Evolutionary conservation across 139 green algal species (phyloP).

Genomic region (Picochlorum costavermella): DNA sequence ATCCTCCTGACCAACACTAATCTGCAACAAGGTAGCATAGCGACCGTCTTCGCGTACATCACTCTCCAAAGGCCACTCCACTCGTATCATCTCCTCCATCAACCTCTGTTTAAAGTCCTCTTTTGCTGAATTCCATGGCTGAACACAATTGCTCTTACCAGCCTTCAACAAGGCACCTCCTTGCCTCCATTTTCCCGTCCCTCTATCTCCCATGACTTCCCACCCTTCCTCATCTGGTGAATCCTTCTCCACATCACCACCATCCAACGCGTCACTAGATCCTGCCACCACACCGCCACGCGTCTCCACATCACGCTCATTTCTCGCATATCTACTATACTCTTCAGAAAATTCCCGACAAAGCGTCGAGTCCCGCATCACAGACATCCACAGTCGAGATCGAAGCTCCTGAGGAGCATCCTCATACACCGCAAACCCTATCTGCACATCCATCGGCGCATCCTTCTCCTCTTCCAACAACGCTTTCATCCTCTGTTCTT

Average conservation of each 20-base stretch:
- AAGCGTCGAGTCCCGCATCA: slow-evolving; percentile 37
- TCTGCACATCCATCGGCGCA: slow-evolving; percentile 46
- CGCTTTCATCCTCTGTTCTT: slow-evolving; percentile 34
- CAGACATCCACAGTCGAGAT: slow-evolving; percentile 65
- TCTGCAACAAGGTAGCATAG: slow-evolving; percentile 65
- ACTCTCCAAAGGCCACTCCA: slow-evolving; percentile 49
- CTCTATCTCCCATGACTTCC: slow-evolving; percentile 19
- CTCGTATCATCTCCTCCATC: slow-evolving; percentile 45
- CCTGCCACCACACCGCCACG: neutral
- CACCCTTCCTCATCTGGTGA: slow-evolving; percentile 6
- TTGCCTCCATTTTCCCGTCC: slow-evolving; percentile 11
- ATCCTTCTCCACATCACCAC: neutral
- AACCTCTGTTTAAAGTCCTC: slow-evolving; percentile 25
- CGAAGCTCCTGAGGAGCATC: slow-evolving; percentile 73
- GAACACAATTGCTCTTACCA: neutral
- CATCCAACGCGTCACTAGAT: neutral
- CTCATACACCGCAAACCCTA: slow-evolving; percentile 54
- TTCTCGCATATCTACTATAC: neutral
- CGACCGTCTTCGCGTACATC: slow-evolving; percentile 32
- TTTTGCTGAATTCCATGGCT: slow-evolving; percentile 5
- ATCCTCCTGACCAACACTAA: slow-evolving; percentile 67
- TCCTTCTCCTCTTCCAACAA: slow-evolving; percentile 39
- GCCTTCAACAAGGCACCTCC: slow-evolving; percentile 10
- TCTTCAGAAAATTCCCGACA: neutral
- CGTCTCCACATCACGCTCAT: neutral